phyloP scores from a whole-genome alignment of 805 yeast species.

The Hanseniaspora taiwanica region DNA sequence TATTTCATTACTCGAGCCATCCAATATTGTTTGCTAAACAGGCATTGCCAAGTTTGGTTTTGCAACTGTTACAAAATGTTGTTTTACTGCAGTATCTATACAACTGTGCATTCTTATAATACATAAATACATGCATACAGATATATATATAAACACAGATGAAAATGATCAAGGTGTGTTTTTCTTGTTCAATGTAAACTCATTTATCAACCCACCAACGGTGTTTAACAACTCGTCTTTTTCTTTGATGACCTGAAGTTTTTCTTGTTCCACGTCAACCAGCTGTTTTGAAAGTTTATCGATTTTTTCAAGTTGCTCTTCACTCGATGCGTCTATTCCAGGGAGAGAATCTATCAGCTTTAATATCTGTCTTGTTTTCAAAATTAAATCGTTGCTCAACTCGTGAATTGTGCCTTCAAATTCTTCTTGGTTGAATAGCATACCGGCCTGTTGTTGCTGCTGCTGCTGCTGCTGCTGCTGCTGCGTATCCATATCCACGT shows the following conservation, averaged over 20 bases:
- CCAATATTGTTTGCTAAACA: background rate
- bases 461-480: background rate
- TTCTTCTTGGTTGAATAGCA: constrained; percentile 18
- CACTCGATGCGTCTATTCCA: constrained; percentile 77
- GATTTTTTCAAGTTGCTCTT: constrained; percentile 55
- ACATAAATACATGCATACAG: background rate
- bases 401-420: constrained; percentile 47
- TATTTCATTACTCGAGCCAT: background rate
- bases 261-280: constrained; percentile 42
- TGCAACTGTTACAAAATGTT: background rate
- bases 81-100: background rate
- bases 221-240: constrained; percentile 49
- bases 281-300: constrained; percentile 49
- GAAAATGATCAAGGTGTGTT: background rate
- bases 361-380: constrained; percentile 76
- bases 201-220: constrained; percentile 54
- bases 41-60: background rate
- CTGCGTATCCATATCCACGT: background rate
- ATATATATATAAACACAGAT: background rate
- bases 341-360: constrained; percentile 82
- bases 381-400: constrained; percentile 68
- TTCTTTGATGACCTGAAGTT: constrained; percentile 41
- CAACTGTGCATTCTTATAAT: too few relatives aligned
- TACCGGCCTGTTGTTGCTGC: constrained; percentile 1
- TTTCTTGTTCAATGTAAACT: constrained; percentile 14